These are phyloP conservation scores for Fusarium sp. DNA, from an alignment of 2,329 filamentous ascomycete species.

Conservation along the genomic window DNA sequence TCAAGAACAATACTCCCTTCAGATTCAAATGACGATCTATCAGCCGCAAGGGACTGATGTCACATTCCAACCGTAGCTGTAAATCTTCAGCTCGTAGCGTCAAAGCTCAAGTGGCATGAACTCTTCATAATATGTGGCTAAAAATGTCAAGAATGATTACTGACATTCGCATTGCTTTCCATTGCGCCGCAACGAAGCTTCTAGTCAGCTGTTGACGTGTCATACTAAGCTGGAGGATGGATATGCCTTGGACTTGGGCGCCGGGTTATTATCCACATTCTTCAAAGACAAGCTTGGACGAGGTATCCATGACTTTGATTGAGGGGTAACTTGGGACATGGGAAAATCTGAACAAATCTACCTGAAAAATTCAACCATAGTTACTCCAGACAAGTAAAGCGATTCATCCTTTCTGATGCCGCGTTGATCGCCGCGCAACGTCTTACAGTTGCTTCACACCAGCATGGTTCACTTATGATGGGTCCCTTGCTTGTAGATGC, in stretches of 20 bases:
- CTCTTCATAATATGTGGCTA: neutral
- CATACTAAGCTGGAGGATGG: neutral
- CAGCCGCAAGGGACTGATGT: conserved; percentile 15
- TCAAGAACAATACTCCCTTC: neutral
- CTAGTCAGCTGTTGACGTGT: conserved; percentile 16
- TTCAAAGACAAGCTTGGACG: neutral
- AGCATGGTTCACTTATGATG: neutral
- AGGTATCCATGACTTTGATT: neutral
- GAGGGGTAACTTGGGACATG: neutral
- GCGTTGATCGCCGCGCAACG: neutral
- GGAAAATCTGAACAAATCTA: neutral
- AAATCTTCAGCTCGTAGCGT: conserved; percentile 1
- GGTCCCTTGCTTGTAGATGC: no score
- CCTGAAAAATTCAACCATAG: neutral
- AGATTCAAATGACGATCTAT: neutral
- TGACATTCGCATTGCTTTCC: conserved; percentile 4
- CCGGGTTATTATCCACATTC: neutral
- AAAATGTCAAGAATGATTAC: neutral
- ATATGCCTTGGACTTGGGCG: neutral
- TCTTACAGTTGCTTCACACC: neutral
- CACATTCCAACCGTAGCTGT: neutral
- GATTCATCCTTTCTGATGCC: neutral
- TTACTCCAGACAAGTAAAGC: neutral
- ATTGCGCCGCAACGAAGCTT: conserved; percentile 10
- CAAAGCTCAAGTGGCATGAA: conserved; percentile 9